Evolutionary conservation across 1,139 yeast genomes (phyloP), one percentile per base, ranked within the genome.

Genomic region (Hansenula lynferdii): DNA sequence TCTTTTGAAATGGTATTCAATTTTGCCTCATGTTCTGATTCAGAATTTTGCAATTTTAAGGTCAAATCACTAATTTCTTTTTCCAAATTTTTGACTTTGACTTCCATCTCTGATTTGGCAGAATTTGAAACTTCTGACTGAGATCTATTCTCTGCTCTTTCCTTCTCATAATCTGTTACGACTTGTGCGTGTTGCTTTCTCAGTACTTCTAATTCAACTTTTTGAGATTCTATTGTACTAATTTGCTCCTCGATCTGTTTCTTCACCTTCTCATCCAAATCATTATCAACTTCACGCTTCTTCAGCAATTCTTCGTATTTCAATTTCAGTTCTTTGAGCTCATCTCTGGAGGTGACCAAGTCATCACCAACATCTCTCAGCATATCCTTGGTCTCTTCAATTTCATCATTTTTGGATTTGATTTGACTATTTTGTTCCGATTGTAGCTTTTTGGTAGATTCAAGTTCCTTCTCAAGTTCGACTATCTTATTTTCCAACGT

Each of bases 301-400:
- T n/a, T n/a, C n/a, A n/a, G n/a, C n/a, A n/a, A n/a, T n/a, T n/a
- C n/a, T n/a, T n/a, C 52, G 20, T 51, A 48, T 16, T 44, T 40
- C 20, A 47, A 52, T n/a, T 41, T 66, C 51, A 43, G 38, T 3
- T 45, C 43, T 43, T 60, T 61, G 31, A 56, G 31, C 21, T 62
- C 58, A 30, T 73, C 80, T 43, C 68, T 68, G 0, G 79, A 69
- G 2, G 67, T 64, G 0, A 86, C 94, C 20, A 86, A 65, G 37
- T 85, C 94, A 51, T 83, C 75, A 1, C 96, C 96, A 17, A 87
- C 70, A 36, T 75, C 77, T 48, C 73, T 74, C 36, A 87, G 60
- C 84, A 80, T 83, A 42, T 85, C 96, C 47, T 81, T 72, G 39
- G 84, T 68, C 35, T 64, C 65, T 28, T 50, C 50, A 14, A 60